Percentiles rank a stretch among this genome's conserved stretches.
Evolutionary conservation across 345 rosid genomes (phyloP).

Genomic region (Trapa bicornis): DNA sequence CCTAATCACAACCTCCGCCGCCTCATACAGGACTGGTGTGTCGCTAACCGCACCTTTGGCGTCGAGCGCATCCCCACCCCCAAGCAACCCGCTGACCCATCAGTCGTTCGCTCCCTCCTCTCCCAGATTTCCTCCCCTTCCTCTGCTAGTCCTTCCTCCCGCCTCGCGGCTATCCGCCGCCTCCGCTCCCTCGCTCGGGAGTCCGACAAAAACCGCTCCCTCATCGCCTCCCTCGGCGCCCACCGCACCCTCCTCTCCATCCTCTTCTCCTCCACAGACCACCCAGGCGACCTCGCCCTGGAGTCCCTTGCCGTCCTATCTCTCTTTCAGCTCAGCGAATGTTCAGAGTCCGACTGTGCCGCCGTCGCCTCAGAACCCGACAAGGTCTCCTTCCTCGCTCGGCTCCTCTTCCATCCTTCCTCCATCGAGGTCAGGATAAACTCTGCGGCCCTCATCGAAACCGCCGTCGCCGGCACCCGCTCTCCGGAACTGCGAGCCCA

Average conservation of each 20-base stretch:
- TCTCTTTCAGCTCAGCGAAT: constrained; percentile 50
- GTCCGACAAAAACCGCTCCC: constrained; percentile 61
- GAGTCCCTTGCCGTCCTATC: constrained; percentile 62
- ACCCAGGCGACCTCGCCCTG: constrained; percentile 31
- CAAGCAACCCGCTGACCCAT: constrained; percentile 89
- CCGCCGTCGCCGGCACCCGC: constrained; percentile 54
- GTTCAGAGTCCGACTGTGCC: constrained; percentile 52
- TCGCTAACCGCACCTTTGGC: constrained; percentile 68
- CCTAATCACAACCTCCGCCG: constrained; percentile 99
- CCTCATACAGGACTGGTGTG: constrained; percentile 95
- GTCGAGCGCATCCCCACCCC: constrained; percentile 90
- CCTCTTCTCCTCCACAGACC: constrained; percentile 27
- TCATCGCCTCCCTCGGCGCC: constrained; percentile 54
- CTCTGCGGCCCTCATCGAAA: constrained; percentile 72
- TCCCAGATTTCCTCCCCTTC: constrained; percentile 42
- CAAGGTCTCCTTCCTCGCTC: constrained; percentile 31
- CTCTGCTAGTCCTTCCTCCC: constrained; percentile 14
- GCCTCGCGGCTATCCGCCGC: constrained; percentile 67
- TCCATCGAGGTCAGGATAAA: constrained; percentile 62
- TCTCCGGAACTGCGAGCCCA: constrained; percentile 49
- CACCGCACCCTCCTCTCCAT: constrained; percentile 28
- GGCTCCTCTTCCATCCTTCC: constrained; percentile 43
- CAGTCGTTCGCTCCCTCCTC: constrained; percentile 43
- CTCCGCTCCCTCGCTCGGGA: constrained; percentile 78
- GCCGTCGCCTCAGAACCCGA: constrained; percentile 38